Base-by-base conservation (phyloP, 768 basidiomycete species). In the Termitomyces sp. region DNA sequence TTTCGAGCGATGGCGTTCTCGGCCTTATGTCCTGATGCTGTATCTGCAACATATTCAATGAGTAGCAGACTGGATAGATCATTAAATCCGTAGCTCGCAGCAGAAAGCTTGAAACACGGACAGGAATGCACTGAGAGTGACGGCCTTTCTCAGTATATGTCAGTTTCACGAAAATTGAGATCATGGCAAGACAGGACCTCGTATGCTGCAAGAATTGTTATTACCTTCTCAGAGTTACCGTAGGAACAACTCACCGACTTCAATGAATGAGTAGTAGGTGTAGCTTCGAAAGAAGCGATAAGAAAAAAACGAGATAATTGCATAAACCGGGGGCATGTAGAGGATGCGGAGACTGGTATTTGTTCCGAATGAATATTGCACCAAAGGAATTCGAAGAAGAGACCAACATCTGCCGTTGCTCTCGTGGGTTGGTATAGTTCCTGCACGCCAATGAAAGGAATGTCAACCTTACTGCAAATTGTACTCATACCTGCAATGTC, bases 101-200 rank as follows among this genome's bases (percentile, higher is more conserved):
- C 5, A 26, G 36, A 18, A 33, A 44, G 2, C 16, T 24, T 20
- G 48, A 14, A 18, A 55, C 18, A 76, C 88, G 13, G 53, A 90
- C 89, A 97, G 69, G 76, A 96, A 96, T 24, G 94, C 94, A 67
- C 90, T 90, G 37, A 94, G 67, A 0, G 90, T 92, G 53, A 94
- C 72, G 5, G 92, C 89, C 86, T 94, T 57, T 55, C 30, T 20
- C 33, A 42, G 7, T 62, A 48, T 36, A n/a, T 12, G 47, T 55
- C 14, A 52, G 39, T 22, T 12, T 36, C 48, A 30, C 47, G 24
- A 26, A 52, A 27, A 42, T 8, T 44, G 40, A 43, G 18, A 27
- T 22, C 22, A 26, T 55, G 12, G 52, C 58, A 39, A 32, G 43
- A 54, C 27, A 56, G 68, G 43, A 88, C 87, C 79, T 90, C 88